Conservation (phyloP, 2,329 filamentous ascomycete species). For the Colletotrichum viniferum region DNA sequence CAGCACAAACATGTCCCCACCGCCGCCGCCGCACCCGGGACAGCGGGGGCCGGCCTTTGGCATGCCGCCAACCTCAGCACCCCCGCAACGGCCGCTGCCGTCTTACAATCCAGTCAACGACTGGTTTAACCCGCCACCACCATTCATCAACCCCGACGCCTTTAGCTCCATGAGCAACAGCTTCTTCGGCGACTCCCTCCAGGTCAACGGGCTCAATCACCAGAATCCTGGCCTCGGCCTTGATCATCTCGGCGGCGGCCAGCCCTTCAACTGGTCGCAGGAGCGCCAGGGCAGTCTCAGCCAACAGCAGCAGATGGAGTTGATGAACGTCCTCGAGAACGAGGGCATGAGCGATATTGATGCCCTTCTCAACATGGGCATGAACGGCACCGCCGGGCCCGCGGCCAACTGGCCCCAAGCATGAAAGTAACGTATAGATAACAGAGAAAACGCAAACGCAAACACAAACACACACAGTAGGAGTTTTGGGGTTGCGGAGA, state of each 20-base stretch:
- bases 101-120: constrained; percentile 42
- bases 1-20: constrained; percentile 35
- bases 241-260: constrained; percentile 24
- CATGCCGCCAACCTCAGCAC: constrained; percentile 37
- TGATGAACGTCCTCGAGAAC: constrained; percentile 80
- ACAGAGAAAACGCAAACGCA: not conserved
- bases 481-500: not conserved
- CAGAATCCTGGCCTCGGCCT: constrained; percentile 34
- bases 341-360: constrained; percentile 68
- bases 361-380: constrained; percentile 54
- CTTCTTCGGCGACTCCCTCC: constrained; percentile 43
- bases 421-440: not conserved
- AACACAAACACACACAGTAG: not conserved
- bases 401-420: constrained; percentile 1
- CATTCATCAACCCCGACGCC: constrained; percentile 57
- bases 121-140: constrained; percentile 59
- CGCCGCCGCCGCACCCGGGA: constrained; percentile 21
- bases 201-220: constrained; percentile 11
- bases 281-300: constrained; percentile 73
- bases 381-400: not conserved
- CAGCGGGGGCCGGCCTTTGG: constrained; percentile 38
- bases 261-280: constrained; percentile 36
- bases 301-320: constrained; percentile 80
- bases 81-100: constrained; percentile 47
- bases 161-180: constrained; percentile 46